A percentile compares a stretch with the other conserved stretches of the same genome.
Evolutionary conservation across 495 filamentous ascomycete species (phyloP).

Genomic region (Neurospora tetrasperma): DNA sequence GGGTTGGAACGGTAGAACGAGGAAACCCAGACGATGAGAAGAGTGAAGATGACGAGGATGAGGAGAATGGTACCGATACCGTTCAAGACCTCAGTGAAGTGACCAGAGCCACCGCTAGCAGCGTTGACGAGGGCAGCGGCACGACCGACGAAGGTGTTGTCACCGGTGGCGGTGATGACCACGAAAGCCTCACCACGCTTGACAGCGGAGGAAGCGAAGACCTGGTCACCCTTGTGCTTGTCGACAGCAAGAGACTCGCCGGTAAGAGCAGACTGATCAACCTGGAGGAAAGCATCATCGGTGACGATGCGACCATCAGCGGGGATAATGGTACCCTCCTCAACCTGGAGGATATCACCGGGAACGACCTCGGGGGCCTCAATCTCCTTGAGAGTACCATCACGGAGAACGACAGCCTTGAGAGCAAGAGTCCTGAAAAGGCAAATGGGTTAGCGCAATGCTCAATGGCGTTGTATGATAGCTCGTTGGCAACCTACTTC

Average conservation of each 20-base stretch:
- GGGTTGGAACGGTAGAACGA: constrained; percentile 77
- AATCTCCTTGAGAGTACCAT: constrained; percentile 60
- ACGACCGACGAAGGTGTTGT: constrained; percentile 81
- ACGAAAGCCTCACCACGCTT: constrained; percentile 83
- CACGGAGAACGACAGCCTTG: constrained; percentile 74
- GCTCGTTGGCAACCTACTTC: constrained; percentile 33
- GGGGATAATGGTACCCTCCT: constrained; percentile 85
- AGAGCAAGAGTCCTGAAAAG: constrained; percentile 56
- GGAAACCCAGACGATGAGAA: constrained; percentile 74
- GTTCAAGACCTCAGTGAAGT: constrained; percentile 84
- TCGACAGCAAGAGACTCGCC: constrained; percentile 88
- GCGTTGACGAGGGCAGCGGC: constrained; percentile 75
- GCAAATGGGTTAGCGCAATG: constrained; percentile 8
- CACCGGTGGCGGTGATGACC: constrained; percentile 71
- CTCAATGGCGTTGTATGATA: neutral
- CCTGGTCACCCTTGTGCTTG: constrained; percentile 67
- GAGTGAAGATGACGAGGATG: constrained; percentile 67
- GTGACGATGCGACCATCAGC: constrained; percentile 80
- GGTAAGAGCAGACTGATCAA: constrained; percentile 87
- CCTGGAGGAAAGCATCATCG: constrained; percentile 69
- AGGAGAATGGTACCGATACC: constrained; percentile 76
- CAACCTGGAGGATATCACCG: constrained; percentile 80
- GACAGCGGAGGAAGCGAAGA: constrained; percentile 77
- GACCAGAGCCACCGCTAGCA: constrained; percentile 60
- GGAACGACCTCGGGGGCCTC: constrained; percentile 73